Conservation (phyloP, 306 rosid genomes). For the Cicer cuneatum region DNA sequence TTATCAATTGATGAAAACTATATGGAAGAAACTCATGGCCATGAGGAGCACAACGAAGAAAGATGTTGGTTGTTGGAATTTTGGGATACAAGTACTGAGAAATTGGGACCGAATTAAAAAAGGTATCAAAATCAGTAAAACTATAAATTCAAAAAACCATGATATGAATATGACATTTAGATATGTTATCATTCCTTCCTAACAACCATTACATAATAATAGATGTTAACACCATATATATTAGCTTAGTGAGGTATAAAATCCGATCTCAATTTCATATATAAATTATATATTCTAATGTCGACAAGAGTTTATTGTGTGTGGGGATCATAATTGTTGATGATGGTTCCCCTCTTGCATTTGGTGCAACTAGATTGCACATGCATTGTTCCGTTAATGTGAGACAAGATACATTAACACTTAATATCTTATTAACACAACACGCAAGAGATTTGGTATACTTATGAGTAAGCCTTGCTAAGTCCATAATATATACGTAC, state of each 20-base stretch:
- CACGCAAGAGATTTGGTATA: background rate
- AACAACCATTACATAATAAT: constrained; percentile 47
- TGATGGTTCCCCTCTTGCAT: constrained; percentile 41
- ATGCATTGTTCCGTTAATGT: constrained; percentile 66
- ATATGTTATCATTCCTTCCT: constrained; percentile 47
- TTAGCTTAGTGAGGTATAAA: constrained; percentile 51
- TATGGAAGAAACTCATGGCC: constrained; percentile 52
- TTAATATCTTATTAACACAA: constrained; percentile 31
- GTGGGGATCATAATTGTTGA: constrained; percentile 62
- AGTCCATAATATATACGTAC: too few species aligned
- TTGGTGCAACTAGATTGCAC: constrained; percentile 82
- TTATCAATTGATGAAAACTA: constrained; percentile 26
- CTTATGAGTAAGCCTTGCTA: too few species aligned
- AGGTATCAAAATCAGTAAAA: constrained; percentile 22
- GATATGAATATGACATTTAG: constrained; percentile 57
- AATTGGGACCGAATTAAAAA: constrained; percentile 55
- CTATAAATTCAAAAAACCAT: constrained; percentile 22
- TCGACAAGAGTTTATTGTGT: constrained; percentile 50
- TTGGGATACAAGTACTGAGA: constrained; percentile 49
- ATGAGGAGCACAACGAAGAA: constrained; percentile 46
- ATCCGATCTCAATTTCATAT: constrained; percentile 54
- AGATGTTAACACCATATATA: constrained; percentile 46
- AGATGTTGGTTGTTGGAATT: constrained; percentile 68
- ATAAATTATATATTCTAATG: constrained; percentile 39
- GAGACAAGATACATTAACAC: constrained; percentile 47